Evolutionary conservation across 345 rosid genomes (phyloP).

Genomic region (Ceriops tagal): DNA sequence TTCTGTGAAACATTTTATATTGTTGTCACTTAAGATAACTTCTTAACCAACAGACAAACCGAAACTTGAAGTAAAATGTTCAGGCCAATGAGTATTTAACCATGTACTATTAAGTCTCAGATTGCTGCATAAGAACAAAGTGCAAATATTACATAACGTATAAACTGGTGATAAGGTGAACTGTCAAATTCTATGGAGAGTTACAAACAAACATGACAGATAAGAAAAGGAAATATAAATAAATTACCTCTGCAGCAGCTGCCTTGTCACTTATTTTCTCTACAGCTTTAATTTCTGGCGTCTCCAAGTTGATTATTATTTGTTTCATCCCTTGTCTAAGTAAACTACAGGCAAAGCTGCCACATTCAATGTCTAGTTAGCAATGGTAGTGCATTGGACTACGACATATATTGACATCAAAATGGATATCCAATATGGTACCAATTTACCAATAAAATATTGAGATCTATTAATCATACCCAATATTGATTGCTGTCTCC

Average conservation of each 20-base stretch:
- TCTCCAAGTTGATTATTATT: constrained; percentile 74
- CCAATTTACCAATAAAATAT: neutral
- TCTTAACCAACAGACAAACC: no score
- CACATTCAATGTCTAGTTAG: constrained; percentile 13
- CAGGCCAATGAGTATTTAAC: no score
- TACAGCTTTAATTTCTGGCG: constrained; percentile 54
- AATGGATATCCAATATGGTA: neutral
- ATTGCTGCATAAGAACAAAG: neutral
- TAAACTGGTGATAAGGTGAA: neutral
- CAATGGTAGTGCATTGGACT: constrained; percentile 19
- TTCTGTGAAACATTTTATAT: neutral
- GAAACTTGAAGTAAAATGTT: no score
- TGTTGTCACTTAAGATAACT: neutral
- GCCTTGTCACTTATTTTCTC: constrained; percentile 76
- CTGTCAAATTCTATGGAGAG: neutral
- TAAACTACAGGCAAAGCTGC: constrained; percentile 95
- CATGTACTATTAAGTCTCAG: neutral
- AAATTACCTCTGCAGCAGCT: constrained; percentile 47
- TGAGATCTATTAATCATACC: constrained; percentile 38
- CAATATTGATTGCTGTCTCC: constrained; percentile 97
- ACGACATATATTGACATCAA: neutral
- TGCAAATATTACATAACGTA: no score
- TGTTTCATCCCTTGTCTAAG: constrained; percentile 94
- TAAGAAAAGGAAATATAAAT: neutral
- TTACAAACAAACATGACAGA: neutral